Evolutionary conservation across 768 basidiomycete species (phyloP), one percentile per base, ranked within the genome.

Genomic region (Hemileccinum impolitum): DNA sequence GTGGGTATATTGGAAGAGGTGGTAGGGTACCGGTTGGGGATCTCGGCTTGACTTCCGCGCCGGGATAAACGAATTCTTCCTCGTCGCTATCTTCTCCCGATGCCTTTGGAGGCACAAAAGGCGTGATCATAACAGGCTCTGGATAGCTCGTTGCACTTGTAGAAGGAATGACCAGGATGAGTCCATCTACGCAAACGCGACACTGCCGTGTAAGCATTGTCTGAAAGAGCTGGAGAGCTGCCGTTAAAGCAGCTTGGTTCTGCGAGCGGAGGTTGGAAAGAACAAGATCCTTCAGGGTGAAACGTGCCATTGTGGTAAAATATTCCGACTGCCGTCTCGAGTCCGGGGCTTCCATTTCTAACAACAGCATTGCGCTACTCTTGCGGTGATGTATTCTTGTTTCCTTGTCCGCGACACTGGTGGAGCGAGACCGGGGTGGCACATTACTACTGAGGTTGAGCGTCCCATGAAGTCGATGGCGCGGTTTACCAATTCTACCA

Each of bases 221-320:
- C 53, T 85, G 82, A 6, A 95, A 70, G 9, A 98, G 75, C 57
- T 90, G 87, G 44, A 96, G 71, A 3, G 92, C 90, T 10, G 90
- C 81, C 0, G 86, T 84, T 1, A 79, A 77, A 0, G 90, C 82
- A 0, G 81, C 66, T 50, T 82, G 79, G 10, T 77, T 79, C 45
- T 71, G 71, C 6, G 90, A 92, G 19, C 79, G 75, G 19, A 96
- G 70, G 61, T 93, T 93, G 39, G 90, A 78, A 42, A 90, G 59
- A 8, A 98, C 70, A 30, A 97, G 76, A 59, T 98, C 95, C 63
- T 91, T 93, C 35, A 97, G 75, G 5, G 91, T 94, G 72, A 93
- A 97, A 15, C 93, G 81, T 12, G 87, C 90, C 69, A 88, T 81
- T 0, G 90, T 84, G 2, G 86, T 92, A 65, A 91, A 89, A 69